A percentile compares a stretch with the other conserved stretches of the same genome.
Evolutionary conservation across 306 rosid genomes (phyloP).

Genomic region (Ormosia semicastrata): DNA sequence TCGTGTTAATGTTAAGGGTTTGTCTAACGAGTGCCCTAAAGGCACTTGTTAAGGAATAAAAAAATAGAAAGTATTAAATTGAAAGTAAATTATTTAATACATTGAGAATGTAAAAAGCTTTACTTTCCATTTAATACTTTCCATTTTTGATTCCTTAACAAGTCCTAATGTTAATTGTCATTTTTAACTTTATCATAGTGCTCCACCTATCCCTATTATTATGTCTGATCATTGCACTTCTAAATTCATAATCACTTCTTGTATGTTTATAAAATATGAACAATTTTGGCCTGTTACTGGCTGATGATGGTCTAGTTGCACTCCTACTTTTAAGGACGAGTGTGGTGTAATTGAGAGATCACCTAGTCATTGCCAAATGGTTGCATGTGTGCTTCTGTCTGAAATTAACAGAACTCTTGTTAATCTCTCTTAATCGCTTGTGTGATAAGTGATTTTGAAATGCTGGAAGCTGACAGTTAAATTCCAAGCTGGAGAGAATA

Average conservation of each 20-base stretch:
- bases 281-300: background rate
- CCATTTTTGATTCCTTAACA: no score
- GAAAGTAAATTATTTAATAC: no score
- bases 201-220: background rate
- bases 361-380: background rate
- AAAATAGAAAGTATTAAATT: no score
- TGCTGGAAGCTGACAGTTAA: background rate
- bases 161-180: background rate
- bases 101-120: no score
- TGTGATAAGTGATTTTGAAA: background rate
- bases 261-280: background rate
- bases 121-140: no score
- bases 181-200: background rate
- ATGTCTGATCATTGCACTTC: background rate
- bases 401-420: background rate
- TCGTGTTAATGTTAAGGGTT: background rate
- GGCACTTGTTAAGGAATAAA: no score
- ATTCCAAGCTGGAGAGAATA: constrained; percentile 12
- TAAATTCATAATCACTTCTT: constrained; percentile 4
- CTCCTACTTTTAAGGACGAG: background rate
- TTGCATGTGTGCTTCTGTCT: background rate
- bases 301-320: background rate
- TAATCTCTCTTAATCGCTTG: background rate
- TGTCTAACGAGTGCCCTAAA: no score
- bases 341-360: constrained; percentile 4